Evolutionary conservation across 2,329 filamentous ascomycete species (phyloP).

Genomic region (Venturia carpophila): DNA sequence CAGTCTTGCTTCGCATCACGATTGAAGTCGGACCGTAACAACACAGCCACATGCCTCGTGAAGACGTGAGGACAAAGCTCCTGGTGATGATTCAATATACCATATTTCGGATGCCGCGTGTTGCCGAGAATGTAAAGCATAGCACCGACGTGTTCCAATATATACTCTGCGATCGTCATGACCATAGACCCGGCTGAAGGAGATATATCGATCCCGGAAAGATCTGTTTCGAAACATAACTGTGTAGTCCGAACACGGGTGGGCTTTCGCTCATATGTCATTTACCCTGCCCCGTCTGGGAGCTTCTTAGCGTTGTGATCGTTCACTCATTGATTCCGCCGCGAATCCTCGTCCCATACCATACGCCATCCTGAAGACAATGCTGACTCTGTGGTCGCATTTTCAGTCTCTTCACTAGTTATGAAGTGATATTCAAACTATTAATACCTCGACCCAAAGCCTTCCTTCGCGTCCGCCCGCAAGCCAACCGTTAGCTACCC

Average conservation of each 20-base stretch:
- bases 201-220: neutral
- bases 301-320: neutral
- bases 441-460: neutral
- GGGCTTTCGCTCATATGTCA: neutral
- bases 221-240: slow-evolving; percentile 2
- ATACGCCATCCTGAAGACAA: neutral
- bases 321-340: neutral
- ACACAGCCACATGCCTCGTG: slow-evolving; percentile 27
- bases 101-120: neutral
- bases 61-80: neutral
- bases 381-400: neutral
- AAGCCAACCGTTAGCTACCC: slow-evolving; percentile 10
- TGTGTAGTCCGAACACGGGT: slow-evolving; percentile 1
- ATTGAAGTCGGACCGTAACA: slow-evolving; percentile 33
- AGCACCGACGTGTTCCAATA: slow-evolving; percentile 3
- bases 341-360: neutral
- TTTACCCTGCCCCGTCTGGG: neutral
- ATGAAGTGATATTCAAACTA: slow-evolving; percentile 10
- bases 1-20: slow-evolving; percentile 28
- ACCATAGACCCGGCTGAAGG: neutral
- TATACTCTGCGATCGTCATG: neutral
- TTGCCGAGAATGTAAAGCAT: neutral
- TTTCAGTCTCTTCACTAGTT: neutral
- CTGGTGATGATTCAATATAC: neutral
- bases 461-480: neutral